Evolutionary conservation across 2,329 filamentous ascomycete species (phyloP), one percentile per base, ranked within the genome.

Genomic region (Aureobasidium uvarum): DNA sequence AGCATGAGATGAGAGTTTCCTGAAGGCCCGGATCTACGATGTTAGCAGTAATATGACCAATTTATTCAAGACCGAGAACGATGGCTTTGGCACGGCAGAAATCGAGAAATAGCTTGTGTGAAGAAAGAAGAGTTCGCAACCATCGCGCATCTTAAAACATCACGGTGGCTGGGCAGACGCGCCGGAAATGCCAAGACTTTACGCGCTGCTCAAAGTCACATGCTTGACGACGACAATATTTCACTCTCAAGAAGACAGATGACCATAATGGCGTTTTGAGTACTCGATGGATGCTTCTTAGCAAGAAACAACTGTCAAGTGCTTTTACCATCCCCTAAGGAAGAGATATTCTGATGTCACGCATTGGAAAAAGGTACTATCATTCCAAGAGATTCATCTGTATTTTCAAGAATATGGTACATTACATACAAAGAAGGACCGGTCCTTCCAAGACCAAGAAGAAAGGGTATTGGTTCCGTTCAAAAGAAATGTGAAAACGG

Each of bases 391-490:
- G 8, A 46, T 46, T 46, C 14, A 10, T 13, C 20, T 46, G 20
- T 46, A 46, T 46, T 25, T 46, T 36, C 33, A 20, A 46, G 11
- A 14, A 28, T 33, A 28, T 43, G 20, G 25, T 58, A 58, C 54
- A 58, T 33, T 58, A 58, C 39, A 60, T 60, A 60, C 56, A 60
- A 46, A 36, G 11, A 48, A 46, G 45, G 48, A 33, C 31, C 25
- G 39, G 31, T 33, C 39, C 20, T 45, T 39, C 20, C 2, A 41
- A 41, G 39, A 46, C 56, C 28, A 60, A 23, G 20, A 60, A 60
- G 56, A 60, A 60, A 28, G 56, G 56, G 56, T 60, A 60, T 60
- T 60, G 13, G 33, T 36, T 60, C 23, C 56, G n/a, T 60, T 10
- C 20, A 16, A 48, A 18, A 14, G 13, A 60, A 48, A 36, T 36